phyloP scores from a whole-genome alignment of 345 rosid genomes.

The Passiflora organensis region DNA sequence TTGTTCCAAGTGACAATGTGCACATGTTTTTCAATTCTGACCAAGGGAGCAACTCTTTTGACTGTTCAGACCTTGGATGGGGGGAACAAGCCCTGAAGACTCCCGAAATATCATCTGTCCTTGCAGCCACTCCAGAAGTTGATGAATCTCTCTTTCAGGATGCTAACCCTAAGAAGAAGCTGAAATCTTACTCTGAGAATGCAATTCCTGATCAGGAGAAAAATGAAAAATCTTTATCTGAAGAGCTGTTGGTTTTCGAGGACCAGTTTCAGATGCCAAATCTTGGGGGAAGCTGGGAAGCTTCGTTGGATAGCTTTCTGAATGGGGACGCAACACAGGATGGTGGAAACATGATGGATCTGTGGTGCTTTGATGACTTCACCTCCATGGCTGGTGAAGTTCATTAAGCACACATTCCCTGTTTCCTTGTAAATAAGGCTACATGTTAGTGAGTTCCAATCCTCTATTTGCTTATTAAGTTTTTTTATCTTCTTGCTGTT shows the following conservation, averaged over 20 bases:
- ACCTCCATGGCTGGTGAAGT: constrained; percentile 44
- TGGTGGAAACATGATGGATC: constrained; percentile 45
- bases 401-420: constrained; percentile 35
- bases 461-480: constrained; percentile 12
- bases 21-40: constrained; percentile 63
- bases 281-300: constrained; percentile 63
- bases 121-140: constrained; percentile 38
- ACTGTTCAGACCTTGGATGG: constrained; percentile 76
- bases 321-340: constrained; percentile 53
- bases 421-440: constrained; percentile 63
- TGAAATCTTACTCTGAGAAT: constrained; percentile 34
- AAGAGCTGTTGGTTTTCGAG: constrained; percentile 63
- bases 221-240: constrained; percentile 37
- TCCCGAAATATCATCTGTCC: constrained; percentile 71
- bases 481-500: constrained; percentile 5
- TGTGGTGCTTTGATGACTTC: constrained; percentile 82
- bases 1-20: constrained; percentile 29
- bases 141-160: constrained; percentile 46
- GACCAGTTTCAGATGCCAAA: constrained; percentile 42
- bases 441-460: constrained; percentile 49
- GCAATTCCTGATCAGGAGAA: constrained; percentile 27
- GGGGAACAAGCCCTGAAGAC: constrained; percentile 64
- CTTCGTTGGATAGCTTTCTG: constrained; percentile 59
- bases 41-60: constrained; percentile 82
- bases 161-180: constrained; percentile 58